These are phyloP conservation scores for Eragrostis tef DNA, from an alignment of 202 grass and related monocot genomes.

Conservation along the genomic window DNA sequence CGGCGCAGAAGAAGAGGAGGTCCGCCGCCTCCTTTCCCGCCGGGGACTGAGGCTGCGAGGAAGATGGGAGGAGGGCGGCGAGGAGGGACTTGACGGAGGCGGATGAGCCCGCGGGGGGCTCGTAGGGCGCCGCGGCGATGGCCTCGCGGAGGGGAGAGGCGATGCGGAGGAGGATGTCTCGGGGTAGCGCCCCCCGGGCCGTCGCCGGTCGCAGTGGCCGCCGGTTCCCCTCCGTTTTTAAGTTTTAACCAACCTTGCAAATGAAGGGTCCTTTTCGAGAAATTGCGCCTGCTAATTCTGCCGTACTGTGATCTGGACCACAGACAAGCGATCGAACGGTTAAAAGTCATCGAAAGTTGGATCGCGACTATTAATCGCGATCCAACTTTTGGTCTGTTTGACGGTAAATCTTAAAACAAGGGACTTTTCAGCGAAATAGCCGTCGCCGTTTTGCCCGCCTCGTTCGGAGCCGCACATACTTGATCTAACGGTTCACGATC, in stretches of 20 bases:
- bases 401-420: neutral
- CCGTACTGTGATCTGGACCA: neutral
- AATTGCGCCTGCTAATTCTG: neutral
- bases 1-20: conserved; percentile 73
- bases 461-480: neutral
- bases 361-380: neutral
- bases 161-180: conserved; percentile 44
- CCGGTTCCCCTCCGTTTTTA: neutral
- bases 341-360: neutral
- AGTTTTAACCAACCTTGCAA: neutral
- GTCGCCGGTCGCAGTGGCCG: conserved; percentile 20
- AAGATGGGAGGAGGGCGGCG: conserved; percentile 60
- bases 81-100: conserved; percentile 71
- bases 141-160: conserved; percentile 51
- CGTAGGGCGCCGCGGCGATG: conserved; percentile 62
- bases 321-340: neutral
- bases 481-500: neutral
- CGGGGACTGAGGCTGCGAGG: neutral
- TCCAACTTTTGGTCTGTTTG: too few relatives aligned
- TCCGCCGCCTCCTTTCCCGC: conserved; percentile 44
- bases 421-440: neutral
- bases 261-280: neutral
- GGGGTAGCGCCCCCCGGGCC: neutral
- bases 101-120: conserved; percentile 57
- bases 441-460: neutral